A percentile compares a stretch with the other conserved stretches of the same genome.
Conservation (phyloP, 495 filamentous ascomycete species). For the Annulohypoxylon nitens region DNA sequence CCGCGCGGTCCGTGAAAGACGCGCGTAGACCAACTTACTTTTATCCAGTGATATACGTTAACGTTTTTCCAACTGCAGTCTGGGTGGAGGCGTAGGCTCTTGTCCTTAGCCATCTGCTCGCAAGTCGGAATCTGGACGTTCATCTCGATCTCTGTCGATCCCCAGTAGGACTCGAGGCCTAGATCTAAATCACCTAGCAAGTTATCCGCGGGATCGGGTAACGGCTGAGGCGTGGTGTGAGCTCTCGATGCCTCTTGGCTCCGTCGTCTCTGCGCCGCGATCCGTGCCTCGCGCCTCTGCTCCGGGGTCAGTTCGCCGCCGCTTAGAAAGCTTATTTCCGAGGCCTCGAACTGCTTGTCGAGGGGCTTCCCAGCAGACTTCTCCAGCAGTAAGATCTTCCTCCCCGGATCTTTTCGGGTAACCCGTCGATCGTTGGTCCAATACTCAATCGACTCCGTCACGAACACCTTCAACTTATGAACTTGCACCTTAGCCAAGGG, state of each 20-base stretch:
- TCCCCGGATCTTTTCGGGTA: constrained; percentile 83
- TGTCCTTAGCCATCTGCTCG: constrained; percentile 86
- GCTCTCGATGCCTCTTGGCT: constrained; percentile 53
- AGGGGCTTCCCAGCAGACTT: constrained; percentile 87
- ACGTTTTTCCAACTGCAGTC: constrained; percentile 97
- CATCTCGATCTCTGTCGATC: constrained; percentile 97
- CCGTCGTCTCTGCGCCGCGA: constrained; percentile 56
- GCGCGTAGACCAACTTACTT: constrained; percentile 68
- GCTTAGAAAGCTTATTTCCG: constrained; percentile 80
- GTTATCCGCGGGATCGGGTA: constrained; percentile 70
- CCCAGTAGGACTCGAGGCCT: constrained; percentile 73
- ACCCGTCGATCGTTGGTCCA: constrained; percentile 90
- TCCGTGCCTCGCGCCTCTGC: constrained; percentile 59
- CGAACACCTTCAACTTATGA: constrained; percentile 94
- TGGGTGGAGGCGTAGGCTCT: constrained; percentile 80
- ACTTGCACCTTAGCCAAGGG: constrained; percentile 96
- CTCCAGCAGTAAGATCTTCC: constrained; percentile 90
- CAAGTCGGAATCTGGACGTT: constrained; percentile 95
- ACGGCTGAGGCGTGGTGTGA: constrained; percentile 52
- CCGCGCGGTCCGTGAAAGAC: background rate
- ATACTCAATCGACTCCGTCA: constrained; percentile 95
- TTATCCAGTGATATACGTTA: constrained; percentile 98
- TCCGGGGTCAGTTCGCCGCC: constrained; percentile 77
- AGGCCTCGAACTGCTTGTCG: constrained; percentile 80
- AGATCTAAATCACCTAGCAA: constrained; percentile 83